Conservation (phyloP, 2,329 filamentous ascomycete genomes). For the Pezizomycotina sp. region DNA sequence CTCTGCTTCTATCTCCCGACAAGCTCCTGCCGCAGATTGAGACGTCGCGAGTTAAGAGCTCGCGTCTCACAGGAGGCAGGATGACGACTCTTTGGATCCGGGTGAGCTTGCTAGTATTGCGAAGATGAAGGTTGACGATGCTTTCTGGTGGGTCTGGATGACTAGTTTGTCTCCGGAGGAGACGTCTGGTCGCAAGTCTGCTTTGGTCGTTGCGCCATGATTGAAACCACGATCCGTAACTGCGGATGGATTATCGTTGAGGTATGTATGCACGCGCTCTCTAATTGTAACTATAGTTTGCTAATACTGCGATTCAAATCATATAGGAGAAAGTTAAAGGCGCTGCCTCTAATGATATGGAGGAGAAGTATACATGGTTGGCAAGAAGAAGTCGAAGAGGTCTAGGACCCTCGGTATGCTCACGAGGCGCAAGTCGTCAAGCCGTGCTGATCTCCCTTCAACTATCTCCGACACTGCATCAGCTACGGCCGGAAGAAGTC, state of each 20-base stretch:
- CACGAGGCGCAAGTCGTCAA: constrained; percentile 15
- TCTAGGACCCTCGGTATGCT: constrained; percentile 34
- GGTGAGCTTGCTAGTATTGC: constrained; percentile 89
- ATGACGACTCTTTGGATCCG: constrained; percentile 56
- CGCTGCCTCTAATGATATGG: constrained; percentile 59
- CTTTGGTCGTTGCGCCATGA: constrained; percentile 85
- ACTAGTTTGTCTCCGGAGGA: constrained; percentile 86
- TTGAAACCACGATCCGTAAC: constrained; percentile 68
- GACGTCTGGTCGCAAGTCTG: constrained; percentile 66
- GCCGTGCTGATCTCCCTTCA: constrained; percentile 17
- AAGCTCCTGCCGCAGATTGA: constrained; percentile 79
- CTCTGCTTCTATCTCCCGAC: constrained; percentile 72
- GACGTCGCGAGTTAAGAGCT: constrained; percentile 56
- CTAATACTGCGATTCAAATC: neutral
- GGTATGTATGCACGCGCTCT: constrained; percentile 7
- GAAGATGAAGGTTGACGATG: constrained; percentile 71
- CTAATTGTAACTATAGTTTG: constrained; percentile 6
- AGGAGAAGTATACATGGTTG: constrained; percentile 79
- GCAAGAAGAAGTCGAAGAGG: constrained; percentile 64
- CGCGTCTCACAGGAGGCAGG: constrained; percentile 66
- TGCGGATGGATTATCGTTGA: constrained; percentile 64
- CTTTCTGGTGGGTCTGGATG: constrained; percentile 99
- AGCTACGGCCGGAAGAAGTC: constrained; percentile 46
- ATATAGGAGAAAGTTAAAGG: constrained; percentile 95
- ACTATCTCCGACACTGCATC: constrained; percentile 32